Evolutionary conservation across 164 flowering plant genomes (phyloP), one percentile per base, ranked within the genome.

Genomic region (Taxillus chinensis): DNA sequence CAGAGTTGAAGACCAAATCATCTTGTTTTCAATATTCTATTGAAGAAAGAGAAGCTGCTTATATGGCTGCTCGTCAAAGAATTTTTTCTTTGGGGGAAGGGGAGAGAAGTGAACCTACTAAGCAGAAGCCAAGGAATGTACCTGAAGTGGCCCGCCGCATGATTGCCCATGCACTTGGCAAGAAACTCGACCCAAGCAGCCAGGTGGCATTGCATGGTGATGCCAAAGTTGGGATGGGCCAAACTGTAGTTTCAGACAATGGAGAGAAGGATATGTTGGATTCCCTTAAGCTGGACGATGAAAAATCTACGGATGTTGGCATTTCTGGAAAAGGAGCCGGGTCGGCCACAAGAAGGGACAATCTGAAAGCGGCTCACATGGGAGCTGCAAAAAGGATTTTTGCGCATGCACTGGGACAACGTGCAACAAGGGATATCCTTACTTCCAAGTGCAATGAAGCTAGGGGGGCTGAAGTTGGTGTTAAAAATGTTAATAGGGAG

Each of bases 101-200:
- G 41, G 80, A 73, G 51, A 62, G 59, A 7, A 76, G 61, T 57
- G 83, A 76, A 67, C 55, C 79, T 57, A 64, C 59, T 8, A 66
- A 67, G 62, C 82, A 81, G 65, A 87, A 74, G 77, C 95, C 95
- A 70, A 75, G 83, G 49, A 79, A 65, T 51, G 65, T 73, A 64
- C 96, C 95, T 74, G 88, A 74, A 53, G 98, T 90, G 75, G 98
- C 96, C 53, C 92, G 79, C 14, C 83, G 98, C 38, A 89, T 92
- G 98, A 92, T 92, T 73, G 88, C 89, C 39, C 96, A 83, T 82
- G 96, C 96, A 0, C 80, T 92, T 39, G 98, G 98, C 53, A 82
- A 79, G 67, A 81, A 75, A 75, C 70, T 79, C n/a, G 68, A 61
- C 55, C 53, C 64, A 37, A 11, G 59, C 7, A 55, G 57, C 49